Evolutionary conservation across 441 rosid genomes (phyloP), one percentile per base, ranked within the genome.

Genomic region (Pelargonium myrrhifolium): DNA sequence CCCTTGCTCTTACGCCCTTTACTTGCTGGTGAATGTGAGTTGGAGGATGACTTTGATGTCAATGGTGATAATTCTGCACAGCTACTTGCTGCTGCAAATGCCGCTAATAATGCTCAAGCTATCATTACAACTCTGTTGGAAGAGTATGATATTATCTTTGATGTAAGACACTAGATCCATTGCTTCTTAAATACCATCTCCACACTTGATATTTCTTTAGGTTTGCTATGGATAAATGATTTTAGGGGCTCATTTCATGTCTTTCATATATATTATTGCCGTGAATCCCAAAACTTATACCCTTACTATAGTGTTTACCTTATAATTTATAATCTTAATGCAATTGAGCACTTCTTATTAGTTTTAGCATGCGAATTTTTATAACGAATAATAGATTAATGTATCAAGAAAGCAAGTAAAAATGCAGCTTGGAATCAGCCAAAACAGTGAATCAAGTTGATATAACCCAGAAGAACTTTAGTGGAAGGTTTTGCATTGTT

Each of bases 11-110:
- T 94, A 83, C 99, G 93, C 49, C 98, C 99, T 73, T 70, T 94
- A 24, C 77, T 94, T 74, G 98, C 97, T 55, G 98, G 97, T 77
- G 96, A 92, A 82, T 94, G 99, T 73, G 99, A 92, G 80, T 75
- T 89, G 82, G 98, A 92, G 68, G 93, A 95, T 69, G 95, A 90
- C 35, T 90, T 88, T 76, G 99, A 90, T 75, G 58, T 78, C 22
- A 85, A 85, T 75, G 96, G 91, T 64, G 98, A 92, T 79, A 89
- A 79, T 81, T 90, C 99, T 65, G 91, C 98, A 20, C 99, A 92
- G 88, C 97, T 95, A 84, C 92, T 95, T 76, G 97, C 99, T 85
- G 99, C 99, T 71, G 98, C 99, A 62, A 95, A 84, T 82, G 99
- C 99, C 70, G 99, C 98, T 63, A 92, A 92, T 78, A 90, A 88